Percentiles rank a stretch among this genome's conserved stretches.
Evolutionary conservation across 768 basidiomycete species (phyloP).

Genomic region (Lentinula guzmanii): DNA sequence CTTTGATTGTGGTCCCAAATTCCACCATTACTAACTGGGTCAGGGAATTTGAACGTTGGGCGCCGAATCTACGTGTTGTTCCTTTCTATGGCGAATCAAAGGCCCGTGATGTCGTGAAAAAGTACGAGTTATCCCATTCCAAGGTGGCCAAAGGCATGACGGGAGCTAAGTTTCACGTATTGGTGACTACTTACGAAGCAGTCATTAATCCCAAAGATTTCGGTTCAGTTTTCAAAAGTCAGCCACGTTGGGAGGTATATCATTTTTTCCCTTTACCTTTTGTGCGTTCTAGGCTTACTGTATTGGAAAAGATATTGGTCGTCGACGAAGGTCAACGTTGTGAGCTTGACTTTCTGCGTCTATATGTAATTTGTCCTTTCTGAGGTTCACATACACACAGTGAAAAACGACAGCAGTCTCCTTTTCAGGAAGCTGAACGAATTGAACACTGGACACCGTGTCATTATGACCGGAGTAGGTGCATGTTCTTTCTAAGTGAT

Average conservation of each 20-base stretch:
- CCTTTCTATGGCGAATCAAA: conserved; percentile 82
- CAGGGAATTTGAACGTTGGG: conserved; percentile 87
- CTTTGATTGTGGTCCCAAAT: conserved; percentile 91
- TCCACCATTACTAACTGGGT: conserved; percentile 96
- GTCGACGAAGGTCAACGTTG: conserved; percentile 91
- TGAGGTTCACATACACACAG: conserved; percentile 30
- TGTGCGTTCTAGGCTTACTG: background rate
- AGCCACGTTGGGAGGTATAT: conserved; percentile 82
- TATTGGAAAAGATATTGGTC: conserved; percentile 49
- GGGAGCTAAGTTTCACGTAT: conserved; percentile 75
- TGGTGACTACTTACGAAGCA: conserved; percentile 92
- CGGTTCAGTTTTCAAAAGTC: conserved; percentile 64
- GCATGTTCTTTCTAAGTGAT: background rate
- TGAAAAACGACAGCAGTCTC: conserved; percentile 76
- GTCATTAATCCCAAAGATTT: conserved; percentile 68
- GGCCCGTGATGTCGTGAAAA: conserved; percentile 72
- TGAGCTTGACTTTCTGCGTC: conserved; percentile 34
- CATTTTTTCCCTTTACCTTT: background rate
- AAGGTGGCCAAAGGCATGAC: conserved; percentile 32
- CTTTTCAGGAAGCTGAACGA: conserved; percentile 82
- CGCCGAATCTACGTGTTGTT: conserved; percentile 68
- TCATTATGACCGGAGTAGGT: conserved; percentile 85
- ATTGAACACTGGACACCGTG: conserved; percentile 68
- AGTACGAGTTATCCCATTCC: conserved; percentile 74
- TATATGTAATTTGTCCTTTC: conserved; percentile 5